Conservation (phyloP, 129 eudicot genomes). For the Flaveria sonorensis region DNA sequence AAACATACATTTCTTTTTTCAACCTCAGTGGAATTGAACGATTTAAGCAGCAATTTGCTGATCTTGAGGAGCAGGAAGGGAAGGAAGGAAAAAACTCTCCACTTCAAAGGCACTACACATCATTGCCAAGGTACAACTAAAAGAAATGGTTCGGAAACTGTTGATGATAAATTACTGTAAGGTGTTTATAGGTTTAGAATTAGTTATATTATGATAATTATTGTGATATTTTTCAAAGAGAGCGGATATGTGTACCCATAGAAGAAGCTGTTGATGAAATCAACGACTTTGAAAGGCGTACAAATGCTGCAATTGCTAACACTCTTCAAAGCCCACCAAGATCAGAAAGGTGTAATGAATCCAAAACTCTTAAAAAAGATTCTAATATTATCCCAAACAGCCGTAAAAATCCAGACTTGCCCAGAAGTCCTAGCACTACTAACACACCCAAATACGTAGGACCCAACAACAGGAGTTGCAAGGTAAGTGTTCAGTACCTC, state of each 20-base stretch:
- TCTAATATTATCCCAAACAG: constrained; percentile 38
- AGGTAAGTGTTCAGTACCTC: constrained; percentile 45
- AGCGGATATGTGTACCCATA: constrained; percentile 69
- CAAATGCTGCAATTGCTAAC: constrained; percentile 56
- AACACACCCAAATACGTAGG: constrained; percentile 74
- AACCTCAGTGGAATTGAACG: constrained; percentile 59
- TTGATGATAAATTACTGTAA: background rate
- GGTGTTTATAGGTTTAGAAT: background rate
- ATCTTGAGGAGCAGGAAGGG: constrained; percentile 68
- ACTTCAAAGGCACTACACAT: constrained; percentile 73
- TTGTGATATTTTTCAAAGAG: constrained; percentile 46
- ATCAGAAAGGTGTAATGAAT: constrained; percentile 38
- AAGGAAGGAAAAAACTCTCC: constrained; percentile 60
- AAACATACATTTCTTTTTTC: constrained; percentile 13
- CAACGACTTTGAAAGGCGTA: constrained; percentile 45
- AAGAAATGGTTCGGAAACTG: background rate
- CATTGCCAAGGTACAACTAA: constrained; percentile 69
- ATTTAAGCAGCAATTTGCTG: constrained; percentile 80
- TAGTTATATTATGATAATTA: background rate
- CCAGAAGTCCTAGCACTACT: constrained; percentile 67
- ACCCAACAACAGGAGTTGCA: constrained; percentile 46
- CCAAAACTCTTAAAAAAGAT: constrained; percentile 39
- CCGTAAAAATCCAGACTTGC: constrained; percentile 42
- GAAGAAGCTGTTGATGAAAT: constrained; percentile 63
- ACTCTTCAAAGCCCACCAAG: constrained; percentile 61